phyloP scores from a whole-genome alignment of 495 filamentous ascomycete species.

The Xylaria scruposa region DNA sequence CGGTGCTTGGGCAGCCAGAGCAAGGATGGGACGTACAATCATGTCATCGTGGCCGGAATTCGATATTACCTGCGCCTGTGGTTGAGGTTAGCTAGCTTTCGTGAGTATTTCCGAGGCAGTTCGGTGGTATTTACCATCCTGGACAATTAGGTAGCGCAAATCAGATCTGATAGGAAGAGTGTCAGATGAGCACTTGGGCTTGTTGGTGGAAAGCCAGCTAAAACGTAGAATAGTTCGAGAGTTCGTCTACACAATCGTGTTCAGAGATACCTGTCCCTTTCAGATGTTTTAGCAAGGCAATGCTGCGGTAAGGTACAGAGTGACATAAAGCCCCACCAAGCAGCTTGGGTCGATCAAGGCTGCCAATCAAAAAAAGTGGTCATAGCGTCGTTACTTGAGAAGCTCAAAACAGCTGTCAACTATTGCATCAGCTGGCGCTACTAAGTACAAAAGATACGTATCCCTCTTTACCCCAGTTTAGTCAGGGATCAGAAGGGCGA shows the following conservation, averaged over 20 bases:
- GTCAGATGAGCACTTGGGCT: neutral
- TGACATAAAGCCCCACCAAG: neutral
- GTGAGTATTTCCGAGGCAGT: conserved; percentile 1
- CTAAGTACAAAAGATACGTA: conserved; percentile 13
- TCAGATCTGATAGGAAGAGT: neutral
- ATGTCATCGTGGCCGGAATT: conserved; percentile 98
- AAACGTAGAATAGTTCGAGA: neutral
- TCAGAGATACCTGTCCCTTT: conserved; percentile 30
- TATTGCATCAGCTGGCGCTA: conserved; percentile 8
- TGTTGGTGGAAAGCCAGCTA: conserved; percentile 13
- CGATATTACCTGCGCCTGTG: conserved; percentile 77
- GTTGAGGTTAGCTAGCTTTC: conserved; percentile 30
- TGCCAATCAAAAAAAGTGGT: neutral
- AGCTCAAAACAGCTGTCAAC: neutral
- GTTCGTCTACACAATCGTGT: neutral
- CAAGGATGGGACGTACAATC: conserved; percentile 76
- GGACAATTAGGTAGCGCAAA: conserved; percentile 6
- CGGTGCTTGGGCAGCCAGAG: conserved; percentile 4
- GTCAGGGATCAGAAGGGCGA: neutral
- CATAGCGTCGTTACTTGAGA: neutral
- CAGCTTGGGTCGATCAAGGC: neutral
- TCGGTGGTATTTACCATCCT: conserved; percentile 36
- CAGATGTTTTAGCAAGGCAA: conserved; percentile 23
- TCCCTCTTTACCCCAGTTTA: conserved; percentile 10
- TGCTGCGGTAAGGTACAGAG: neutral